Base-by-base conservation (phyloP, 176 grass and related monocot species). In the Elymus sibiricus region DNA sequence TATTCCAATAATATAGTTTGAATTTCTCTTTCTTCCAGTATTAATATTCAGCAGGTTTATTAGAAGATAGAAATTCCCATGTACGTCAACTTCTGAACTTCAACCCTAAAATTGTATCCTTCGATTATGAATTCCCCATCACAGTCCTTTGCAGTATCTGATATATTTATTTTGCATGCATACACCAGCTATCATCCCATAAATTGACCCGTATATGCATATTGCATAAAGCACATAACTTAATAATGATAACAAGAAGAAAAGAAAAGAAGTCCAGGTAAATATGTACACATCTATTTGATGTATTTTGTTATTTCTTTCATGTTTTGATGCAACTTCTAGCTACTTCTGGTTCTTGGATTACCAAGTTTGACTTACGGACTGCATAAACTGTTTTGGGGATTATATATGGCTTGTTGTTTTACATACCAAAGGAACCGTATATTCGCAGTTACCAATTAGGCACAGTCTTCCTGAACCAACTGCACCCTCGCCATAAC, bases 401-500 rank as follows among this genome's bases (percentile, higher is more conserved):
- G 24, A 83, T 21, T 66, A 68, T 59, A 17, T 66, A 47, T 66
- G 17, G 49, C 64, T 61, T 76, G 5, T 44, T 29, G 5, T 66
- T 46, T 77, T 11, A 88, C 92, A 88, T 95, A 99, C 97, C 93
- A 99, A 77, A 44, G 94, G 94, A 86, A 99, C 60, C 7, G 86
- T 94, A 61, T 95, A 92, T 87, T 99, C 97, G 51, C 90, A 89
- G 79, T 95, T 99, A 76, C 87, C 92, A 86, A 96, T 80, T 77
- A 99, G 81, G 81, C 90, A 99, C 53, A 95, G 84, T 88, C 97
- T 94, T 87, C 94, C 97, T 59, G 94, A 91, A 82, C 97, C 94
- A 88, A 94, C 82, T 35, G 97, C 97, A 16, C 97, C 97, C 79
- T 99, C 97, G 34, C 90, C 94, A 68, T 99, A 99, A 78, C 97